Evolutionary conservation across 345 rosid species (phyloP), one percentile per base, ranked within the genome.

Genomic region (Ailanthus altissimus): DNA sequence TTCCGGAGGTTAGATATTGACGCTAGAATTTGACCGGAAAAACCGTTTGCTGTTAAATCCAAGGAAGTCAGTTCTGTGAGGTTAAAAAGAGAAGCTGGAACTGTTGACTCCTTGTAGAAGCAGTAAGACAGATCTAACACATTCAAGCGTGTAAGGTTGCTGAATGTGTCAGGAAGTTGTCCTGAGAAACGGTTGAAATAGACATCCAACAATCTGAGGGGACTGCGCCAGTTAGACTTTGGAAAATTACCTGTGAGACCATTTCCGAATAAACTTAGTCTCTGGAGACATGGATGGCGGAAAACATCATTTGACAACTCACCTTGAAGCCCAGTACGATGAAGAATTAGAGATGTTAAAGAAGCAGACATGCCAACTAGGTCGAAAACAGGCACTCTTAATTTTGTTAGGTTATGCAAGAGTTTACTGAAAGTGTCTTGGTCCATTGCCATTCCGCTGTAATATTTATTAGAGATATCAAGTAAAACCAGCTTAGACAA

Each of bases 281-380:
- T 2, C 16, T 16, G 73, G 11, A 63, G 51, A 54, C 64, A 25
- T 20, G 72, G 75, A 0, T 70, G 50, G 50, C 5, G 70, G 23
- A 75, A 78, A 38, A 80, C 32, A 10, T 53, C 60, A 8, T 16
- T 40, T 11, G 83, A 82, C 15, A 85, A 69, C 0, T 45, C 47
- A 1, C 81, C 80, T n/a, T 4, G 25, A 26, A 79, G 26, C 2
- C 0, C 0, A 32, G 72, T 69, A 1, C 0, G 0, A 0, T 0
- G 0, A 5, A 82, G 77, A 50, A 47, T 12, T 8, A 85, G 72
- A 28, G 10, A 6, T 8, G 25, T 18, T 32, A 82, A 0, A 32
- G 81, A 60, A 38, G 69, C 45, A 38, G 80, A 74, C 7, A 81
- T 67, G 14, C 25, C 0, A 1, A 50, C 38, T 0, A 0, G 0